These are phyloP conservation scores for Microstegium vimineum DNA, from an alignment of 176 grass and related monocot genomes.

Conservation along the genomic window DNA sequence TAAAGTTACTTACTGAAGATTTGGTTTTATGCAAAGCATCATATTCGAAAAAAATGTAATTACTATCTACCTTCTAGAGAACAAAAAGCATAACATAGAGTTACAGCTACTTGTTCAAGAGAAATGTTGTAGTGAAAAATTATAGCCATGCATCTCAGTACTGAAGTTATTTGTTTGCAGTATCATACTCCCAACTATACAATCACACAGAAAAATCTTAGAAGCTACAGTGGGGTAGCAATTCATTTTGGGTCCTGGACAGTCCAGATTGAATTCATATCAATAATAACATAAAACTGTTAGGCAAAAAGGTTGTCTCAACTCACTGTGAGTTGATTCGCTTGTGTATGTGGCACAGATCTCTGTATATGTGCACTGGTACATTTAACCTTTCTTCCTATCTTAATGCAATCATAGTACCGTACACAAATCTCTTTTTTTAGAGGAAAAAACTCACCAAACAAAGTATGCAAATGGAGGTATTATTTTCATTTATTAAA, in stretches of 20 bases:
- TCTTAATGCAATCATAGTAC: background rate
- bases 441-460: background rate
- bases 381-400: background rate
- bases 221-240: background rate
- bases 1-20: background rate
- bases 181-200: background rate
- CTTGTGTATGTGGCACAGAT: too few species aligned
- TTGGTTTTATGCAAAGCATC: background rate
- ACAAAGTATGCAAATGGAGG: background rate
- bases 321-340: background rate
- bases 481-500: background rate
- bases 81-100: constrained; percentile 10
- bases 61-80: background rate
- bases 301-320: background rate
- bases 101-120: background rate
- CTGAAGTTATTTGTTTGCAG: background rate
- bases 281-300: background rate
- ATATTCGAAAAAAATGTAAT: background rate
- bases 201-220: background rate
- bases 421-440: background rate
- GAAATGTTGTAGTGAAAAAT: background rate
- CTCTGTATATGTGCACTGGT: background rate
- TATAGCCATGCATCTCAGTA: background rate
- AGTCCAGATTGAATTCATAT: background rate
- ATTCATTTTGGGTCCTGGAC: background rate